Conservation (phyloP, 257 asterid species). For the Datura wrightii region DNA sequence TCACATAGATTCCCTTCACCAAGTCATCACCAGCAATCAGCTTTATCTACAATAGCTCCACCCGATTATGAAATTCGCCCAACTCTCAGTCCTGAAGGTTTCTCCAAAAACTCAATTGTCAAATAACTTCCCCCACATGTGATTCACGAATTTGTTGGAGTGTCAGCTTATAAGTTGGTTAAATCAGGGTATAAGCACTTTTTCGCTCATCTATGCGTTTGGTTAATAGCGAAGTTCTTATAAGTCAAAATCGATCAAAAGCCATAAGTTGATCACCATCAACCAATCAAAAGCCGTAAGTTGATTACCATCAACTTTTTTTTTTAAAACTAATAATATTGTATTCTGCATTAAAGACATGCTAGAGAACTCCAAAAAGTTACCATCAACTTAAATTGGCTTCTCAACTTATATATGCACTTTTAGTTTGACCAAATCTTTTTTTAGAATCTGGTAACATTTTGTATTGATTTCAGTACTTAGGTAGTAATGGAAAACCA, state of each 20-base stretch:
- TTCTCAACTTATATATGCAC: not conserved
- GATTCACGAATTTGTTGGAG: not conserved
- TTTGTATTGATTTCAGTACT: too few species aligned
- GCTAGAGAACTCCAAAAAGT: too few species aligned
- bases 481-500: too few species aligned
- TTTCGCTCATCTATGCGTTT: not conserved
- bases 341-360: too few species aligned
- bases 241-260: not conserved
- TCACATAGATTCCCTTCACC: too few species aligned
- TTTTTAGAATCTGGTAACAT: too few species aligned
- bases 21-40: too few species aligned
- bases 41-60: not conserved
- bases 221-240: not conserved
- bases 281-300: too few species aligned
- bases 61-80: not conserved
- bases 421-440: not conserved
- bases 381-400: not conserved
- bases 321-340: too few species aligned
- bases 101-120: not conserved
- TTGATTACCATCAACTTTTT: too few species aligned
- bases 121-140: not conserved
- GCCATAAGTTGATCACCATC: too few species aligned
- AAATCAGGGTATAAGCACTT: not conserved
- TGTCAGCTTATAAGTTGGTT: not conserved
- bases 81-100: not conserved